Conservation (phyloP, 2,329 filamentous ascomycete genomes). For the Monosporascus sp. region DNA sequence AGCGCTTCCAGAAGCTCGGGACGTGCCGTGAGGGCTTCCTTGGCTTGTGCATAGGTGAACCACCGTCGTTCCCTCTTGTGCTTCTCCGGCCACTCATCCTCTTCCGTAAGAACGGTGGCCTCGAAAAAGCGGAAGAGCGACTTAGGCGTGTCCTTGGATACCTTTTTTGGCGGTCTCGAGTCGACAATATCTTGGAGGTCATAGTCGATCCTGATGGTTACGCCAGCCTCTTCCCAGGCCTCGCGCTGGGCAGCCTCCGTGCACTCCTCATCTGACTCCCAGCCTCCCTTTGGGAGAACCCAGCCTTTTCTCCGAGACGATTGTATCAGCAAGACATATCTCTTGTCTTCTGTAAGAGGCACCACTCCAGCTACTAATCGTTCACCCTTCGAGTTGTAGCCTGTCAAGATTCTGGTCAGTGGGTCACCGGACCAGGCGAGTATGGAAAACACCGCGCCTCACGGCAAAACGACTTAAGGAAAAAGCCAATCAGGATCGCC, state of each 20-base stretch:
- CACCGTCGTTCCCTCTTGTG: constrained; percentile 87
- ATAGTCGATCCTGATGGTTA: constrained; percentile 75
- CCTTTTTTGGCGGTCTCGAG: constrained; percentile 70
- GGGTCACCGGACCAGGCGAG: constrained; percentile 25
- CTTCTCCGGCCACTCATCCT: constrained; percentile 86
- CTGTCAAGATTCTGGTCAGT: constrained; percentile 48
- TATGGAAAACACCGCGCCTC: constrained; percentile 16
- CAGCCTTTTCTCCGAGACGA: constrained; percentile 86
- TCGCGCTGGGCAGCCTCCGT: constrained; percentile 81
- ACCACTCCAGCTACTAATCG: constrained; percentile 93
- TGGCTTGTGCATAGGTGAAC: constrained; percentile 83
- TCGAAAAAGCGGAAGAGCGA: constrained; percentile 78
- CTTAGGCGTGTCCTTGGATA: constrained; percentile 55
- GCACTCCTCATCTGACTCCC: constrained; percentile 90
- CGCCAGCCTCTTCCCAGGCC: constrained; percentile 97
- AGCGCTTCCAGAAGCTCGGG: constrained; percentile 88
- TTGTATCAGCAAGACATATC: constrained; percentile 87
- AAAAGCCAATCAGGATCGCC: constrained; percentile 9
- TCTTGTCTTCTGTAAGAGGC: constrained; percentile 78
- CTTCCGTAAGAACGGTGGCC: constrained; percentile 79
- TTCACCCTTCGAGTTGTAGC: constrained; percentile 88
- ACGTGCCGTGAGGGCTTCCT: constrained; percentile 65
- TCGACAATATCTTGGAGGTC: constrained; percentile 86
- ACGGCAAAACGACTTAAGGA: constrained; percentile 3
- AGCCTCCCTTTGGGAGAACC: constrained; percentile 96